Conservation (phyloP, 192 early-diverging fungal species). For the Coemansia sp. region DNA sequence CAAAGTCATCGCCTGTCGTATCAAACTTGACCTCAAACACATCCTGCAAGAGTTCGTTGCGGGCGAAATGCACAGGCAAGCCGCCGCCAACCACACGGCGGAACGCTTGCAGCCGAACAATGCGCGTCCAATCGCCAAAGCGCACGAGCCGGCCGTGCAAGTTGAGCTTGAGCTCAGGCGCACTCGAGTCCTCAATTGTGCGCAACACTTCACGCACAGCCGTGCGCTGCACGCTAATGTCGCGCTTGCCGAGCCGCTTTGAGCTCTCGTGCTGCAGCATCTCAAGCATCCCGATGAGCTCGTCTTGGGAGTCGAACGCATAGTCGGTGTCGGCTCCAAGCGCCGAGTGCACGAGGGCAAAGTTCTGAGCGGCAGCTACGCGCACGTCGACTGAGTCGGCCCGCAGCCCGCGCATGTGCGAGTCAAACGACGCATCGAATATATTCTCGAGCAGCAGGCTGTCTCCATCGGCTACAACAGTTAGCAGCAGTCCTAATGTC, state of each 20-base stretch:
- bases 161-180: constrained; percentile 58
- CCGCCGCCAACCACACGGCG: constrained; percentile 31
- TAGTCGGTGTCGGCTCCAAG: constrained; percentile 28
- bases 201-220: constrained; percentile 66
- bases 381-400: constrained; percentile 62
- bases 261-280: constrained; percentile 60
- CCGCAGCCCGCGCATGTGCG: constrained; percentile 58
- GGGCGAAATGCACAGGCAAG: constrained; percentile 43
- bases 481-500: constrained; percentile 38
- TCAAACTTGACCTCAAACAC: constrained; percentile 48
- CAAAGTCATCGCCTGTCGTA: not conserved
- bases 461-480: constrained; percentile 24
- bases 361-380: constrained; percentile 70
- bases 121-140: constrained; percentile 61
- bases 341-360: constrained; percentile 69
- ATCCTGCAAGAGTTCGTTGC: constrained; percentile 54
- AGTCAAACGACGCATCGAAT: constrained; percentile 28
- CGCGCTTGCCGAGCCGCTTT: constrained; percentile 60
- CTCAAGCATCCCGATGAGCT: constrained; percentile 58
- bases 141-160: constrained; percentile 50
- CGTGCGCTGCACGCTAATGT: constrained; percentile 58
- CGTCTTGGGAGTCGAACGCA: constrained; percentile 62
- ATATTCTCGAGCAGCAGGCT: constrained; percentile 22
- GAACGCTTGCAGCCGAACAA: constrained; percentile 43
- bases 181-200: constrained; percentile 58